phyloP scores from a whole-genome alignment of 768 basidiomycete species.

The Sistotremastrum niveocremeum region DNA sequence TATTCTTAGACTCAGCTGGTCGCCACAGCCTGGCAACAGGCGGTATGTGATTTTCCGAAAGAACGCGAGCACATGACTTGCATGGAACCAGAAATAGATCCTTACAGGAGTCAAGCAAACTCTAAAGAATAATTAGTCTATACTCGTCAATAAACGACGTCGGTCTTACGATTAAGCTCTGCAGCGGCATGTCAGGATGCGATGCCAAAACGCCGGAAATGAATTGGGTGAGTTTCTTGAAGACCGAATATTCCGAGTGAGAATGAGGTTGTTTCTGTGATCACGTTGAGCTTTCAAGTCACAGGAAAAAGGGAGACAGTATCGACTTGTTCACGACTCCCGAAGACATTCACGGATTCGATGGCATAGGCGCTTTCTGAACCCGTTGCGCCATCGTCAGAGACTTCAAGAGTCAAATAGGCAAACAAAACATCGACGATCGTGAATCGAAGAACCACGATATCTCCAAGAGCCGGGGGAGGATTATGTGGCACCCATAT shows the following conservation, averaged over 20 bases:
- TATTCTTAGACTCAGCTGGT: slow-evolving; percentile 10
- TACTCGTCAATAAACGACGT: slow-evolving; percentile 1
- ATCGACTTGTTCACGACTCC: neutral
- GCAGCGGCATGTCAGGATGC: slow-evolving; percentile 38
- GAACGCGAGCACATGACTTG: slow-evolving; percentile 44
- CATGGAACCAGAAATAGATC: slow-evolving; percentile 52
- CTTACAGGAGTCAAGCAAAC: slow-evolving; percentile 35
- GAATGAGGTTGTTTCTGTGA: slow-evolving; percentile 52
- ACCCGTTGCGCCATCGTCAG: slow-evolving; percentile 23
- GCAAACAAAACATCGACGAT: slow-evolving; percentile 55
- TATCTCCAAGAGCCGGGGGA: too few relatives aligned
- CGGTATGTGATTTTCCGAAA: slow-evolving; percentile 63
- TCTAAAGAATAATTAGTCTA: neutral
- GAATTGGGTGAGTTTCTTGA: slow-evolving; percentile 53
- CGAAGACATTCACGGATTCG: slow-evolving; percentile 30
- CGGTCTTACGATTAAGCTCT: slow-evolving; percentile 33
- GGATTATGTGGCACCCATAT: too few relatives aligned
- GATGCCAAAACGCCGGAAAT: slow-evolving; percentile 45
- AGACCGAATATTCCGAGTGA: slow-evolving; percentile 54
- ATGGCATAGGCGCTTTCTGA: slow-evolving; percentile 58
- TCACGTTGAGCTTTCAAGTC: neutral
- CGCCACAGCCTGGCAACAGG: slow-evolving; percentile 52
- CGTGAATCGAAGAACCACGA: slow-evolving; percentile 38
- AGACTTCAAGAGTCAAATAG: slow-evolving; percentile 37
- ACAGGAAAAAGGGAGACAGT: slow-evolving; percentile 4